These are phyloP conservation scores for Nicotiana otophora DNA, from an alignment of 257 asterid genomes.

Conservation along the genomic window DNA sequence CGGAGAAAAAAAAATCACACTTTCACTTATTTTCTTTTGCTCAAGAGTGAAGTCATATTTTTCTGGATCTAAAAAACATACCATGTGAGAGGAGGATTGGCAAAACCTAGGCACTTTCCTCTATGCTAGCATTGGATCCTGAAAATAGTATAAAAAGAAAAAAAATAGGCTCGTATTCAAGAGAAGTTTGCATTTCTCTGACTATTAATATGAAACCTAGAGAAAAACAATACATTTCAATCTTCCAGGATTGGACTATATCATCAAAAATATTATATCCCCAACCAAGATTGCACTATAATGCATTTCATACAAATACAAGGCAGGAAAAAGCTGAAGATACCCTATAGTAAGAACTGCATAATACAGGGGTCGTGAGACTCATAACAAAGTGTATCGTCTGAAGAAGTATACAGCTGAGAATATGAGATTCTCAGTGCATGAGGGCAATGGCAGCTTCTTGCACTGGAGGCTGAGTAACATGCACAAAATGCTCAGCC, in stretches of 20 bases:
- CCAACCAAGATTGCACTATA: not conserved
- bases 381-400: too few relatives aligned
- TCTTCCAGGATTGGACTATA: not conserved
- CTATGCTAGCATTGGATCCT: not conserved
- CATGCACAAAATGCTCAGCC: conserved; percentile 83
- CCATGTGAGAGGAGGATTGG: not conserved
- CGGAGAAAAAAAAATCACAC: too few relatives aligned
- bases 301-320: not conserved
- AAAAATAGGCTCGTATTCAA: not conserved
- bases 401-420: not conserved
- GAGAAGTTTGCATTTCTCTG: not conserved
- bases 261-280: not conserved
- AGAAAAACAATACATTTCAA: not conserved
- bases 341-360: too few relatives aligned
- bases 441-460: conserved; percentile 78
- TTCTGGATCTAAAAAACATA: not conserved
- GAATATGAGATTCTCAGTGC: conserved; percentile 22
- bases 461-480: conserved; percentile 72
- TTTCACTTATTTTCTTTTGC: too few relatives aligned
- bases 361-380: too few relatives aligned
- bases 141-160: too few relatives aligned
- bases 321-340: not conserved
- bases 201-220: not conserved
- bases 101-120: not conserved
- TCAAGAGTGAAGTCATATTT: not conserved